phyloP scores from a whole-genome alignment of 805 yeast genomes.

The Torulaspora indica region DNA sequence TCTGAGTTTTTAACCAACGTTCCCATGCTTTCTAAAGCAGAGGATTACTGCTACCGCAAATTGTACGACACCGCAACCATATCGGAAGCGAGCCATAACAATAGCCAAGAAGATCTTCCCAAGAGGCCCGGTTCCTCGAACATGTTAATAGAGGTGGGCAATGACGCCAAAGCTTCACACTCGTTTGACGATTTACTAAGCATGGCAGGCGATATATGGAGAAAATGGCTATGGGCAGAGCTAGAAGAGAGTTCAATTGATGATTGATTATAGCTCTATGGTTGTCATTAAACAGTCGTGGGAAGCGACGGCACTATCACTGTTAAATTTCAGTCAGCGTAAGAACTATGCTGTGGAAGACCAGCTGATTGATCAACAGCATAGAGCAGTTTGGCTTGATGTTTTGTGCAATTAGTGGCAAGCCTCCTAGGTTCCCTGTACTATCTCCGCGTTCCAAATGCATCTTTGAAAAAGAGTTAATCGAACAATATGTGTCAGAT shows the following conservation, averaged over 20 bases:
- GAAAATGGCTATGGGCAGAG: conserved; percentile 71
- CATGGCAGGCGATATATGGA: conserved; percentile 85
- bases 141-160: conserved; percentile 35
- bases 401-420: conserved; percentile 57
- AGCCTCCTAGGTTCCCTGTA: conserved; percentile 64
- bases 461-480: conserved; percentile 60
- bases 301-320: not conserved
- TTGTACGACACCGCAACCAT: conserved; percentile 17
- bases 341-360: not conserved
- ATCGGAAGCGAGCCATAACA: conserved; percentile 4
- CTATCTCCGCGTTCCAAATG: conserved; percentile 66
- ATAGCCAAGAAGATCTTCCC: conserved; percentile 14
- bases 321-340: not conserved
- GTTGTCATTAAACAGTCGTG: not conserved
- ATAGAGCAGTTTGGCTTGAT: conserved; percentile 10
- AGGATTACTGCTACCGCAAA: conserved; percentile 31
- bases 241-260: conserved; percentile 40
- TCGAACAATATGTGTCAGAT: conserved; percentile 58
- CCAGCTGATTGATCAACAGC: no score
- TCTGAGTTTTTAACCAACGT: conserved; percentile 64
- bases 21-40: conserved; percentile 34
- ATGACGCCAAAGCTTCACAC: conserved; percentile 43
- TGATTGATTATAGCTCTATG: conserved; percentile 6
- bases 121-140: conserved; percentile 17
- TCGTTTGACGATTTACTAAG: conserved; percentile 69